These are phyloP conservation scores for Rhizodiscina lignyota DNA, from an alignment of 495 filamentous ascomycete genomes.

Conservation along the genomic window DNA sequence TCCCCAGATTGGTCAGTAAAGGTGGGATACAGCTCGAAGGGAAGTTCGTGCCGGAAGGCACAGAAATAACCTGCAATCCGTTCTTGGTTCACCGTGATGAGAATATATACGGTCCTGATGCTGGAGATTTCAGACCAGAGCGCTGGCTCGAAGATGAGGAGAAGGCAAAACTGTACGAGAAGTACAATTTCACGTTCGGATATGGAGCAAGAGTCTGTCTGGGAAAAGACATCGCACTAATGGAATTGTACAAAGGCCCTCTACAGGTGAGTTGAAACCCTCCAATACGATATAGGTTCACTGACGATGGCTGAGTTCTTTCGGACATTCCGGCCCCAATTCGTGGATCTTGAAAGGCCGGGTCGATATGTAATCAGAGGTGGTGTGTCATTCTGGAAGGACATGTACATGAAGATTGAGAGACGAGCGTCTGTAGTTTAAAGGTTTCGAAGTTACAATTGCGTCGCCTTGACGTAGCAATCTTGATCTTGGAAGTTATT, in stretches of 20 bases:
- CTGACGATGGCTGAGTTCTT: conserved; percentile 9
- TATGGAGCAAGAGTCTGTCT: conserved; percentile 36
- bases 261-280: conserved; percentile 26
- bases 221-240: conserved; percentile 36
- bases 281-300: conserved; percentile 6
- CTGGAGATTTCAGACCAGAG: conserved; percentile 22
- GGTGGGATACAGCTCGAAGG: conserved; percentile 38
- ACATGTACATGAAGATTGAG: conserved; percentile 28
- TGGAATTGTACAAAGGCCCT: conserved; percentile 38
- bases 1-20: conserved; percentile 28
- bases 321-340: conserved; percentile 16
- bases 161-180: conserved; percentile 29
- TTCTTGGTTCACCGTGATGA: conserved; percentile 34
- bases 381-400: conserved; percentile 30
- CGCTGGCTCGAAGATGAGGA: conserved; percentile 26
- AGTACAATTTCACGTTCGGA: conserved; percentile 36
- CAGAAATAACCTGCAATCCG: conserved; percentile 38
- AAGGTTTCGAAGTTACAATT: too few species aligned
- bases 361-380: conserved; percentile 28
- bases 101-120: conserved; percentile 34
- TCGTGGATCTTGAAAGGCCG: conserved; percentile 20
- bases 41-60: conserved; percentile 36
- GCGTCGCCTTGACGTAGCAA: too few species aligned
- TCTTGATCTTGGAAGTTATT: too few species aligned
- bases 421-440: too few species aligned